phyloP scores from a whole-genome alignment of 352 stramenopile species.

The Globisporangium okanoganense region DNA sequence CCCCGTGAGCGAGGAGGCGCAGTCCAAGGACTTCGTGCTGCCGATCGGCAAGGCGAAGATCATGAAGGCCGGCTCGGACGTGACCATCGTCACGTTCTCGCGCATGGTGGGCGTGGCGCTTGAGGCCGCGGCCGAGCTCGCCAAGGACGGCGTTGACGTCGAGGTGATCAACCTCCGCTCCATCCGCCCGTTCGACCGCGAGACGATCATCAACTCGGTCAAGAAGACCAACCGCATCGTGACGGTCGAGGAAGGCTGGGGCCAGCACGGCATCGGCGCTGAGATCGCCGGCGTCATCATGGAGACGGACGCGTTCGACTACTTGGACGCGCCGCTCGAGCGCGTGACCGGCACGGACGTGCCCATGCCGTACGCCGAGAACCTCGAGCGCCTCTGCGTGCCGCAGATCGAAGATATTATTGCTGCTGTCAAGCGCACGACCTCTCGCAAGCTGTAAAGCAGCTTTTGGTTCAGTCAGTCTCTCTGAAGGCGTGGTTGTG shows the following conservation, averaged over 20 bases:
- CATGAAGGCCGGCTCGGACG: constrained; percentile 94
- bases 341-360: constrained; percentile 97
- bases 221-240: constrained; percentile 99
- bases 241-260: constrained; percentile 96
- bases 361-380: constrained; percentile 98
- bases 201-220: constrained; percentile 96
- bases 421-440: constrained; percentile 88
- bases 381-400: constrained; percentile 94
- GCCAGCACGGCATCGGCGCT: constrained; percentile 95
- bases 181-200: constrained; percentile 95
- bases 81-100: constrained; percentile 98
- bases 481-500: not conserved
- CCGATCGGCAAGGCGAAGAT: constrained; percentile 99
- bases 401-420: constrained; percentile 95
- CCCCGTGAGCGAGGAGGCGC: constrained; percentile 96
- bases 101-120: constrained; percentile 96
- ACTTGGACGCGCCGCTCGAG: constrained; percentile 97
- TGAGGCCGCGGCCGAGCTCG: constrained; percentile 93
- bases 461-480: not conserved
- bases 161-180: constrained; percentile 95
- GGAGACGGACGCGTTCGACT: constrained; percentile 98
- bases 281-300: constrained; percentile 98
- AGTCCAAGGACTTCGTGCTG: constrained; percentile 97
- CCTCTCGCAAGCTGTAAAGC: constrained; percentile 67
- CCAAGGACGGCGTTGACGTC: constrained; percentile 92